These are phyloP conservation scores for Flaveria brownii DNA, from an alignment of 129 eudicot genomes.

Conservation along the genomic window DNA sequence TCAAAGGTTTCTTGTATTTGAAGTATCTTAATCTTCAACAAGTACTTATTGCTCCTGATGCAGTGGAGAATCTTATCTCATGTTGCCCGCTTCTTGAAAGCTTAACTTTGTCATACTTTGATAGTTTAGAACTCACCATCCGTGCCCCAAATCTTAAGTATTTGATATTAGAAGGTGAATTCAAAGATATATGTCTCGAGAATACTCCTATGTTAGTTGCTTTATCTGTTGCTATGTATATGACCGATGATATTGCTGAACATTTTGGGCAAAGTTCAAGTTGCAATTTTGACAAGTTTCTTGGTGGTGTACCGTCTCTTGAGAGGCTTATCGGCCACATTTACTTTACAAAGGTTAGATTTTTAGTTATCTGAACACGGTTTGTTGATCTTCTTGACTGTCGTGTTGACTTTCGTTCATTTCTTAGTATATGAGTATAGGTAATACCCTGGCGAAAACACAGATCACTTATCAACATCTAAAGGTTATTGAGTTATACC, in stretches of 20 bases:
- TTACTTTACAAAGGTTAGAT: slow-evolving; percentile 85
- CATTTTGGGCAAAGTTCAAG: slow-evolving; percentile 79
- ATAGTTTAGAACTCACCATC: slow-evolving; percentile 78
- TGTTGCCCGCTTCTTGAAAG: slow-evolving; percentile 93
- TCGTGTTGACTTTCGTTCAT: background rate
- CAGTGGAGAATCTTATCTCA: slow-evolving; percentile 65
- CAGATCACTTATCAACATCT: slow-evolving; percentile 48
- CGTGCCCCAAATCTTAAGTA: slow-evolving; percentile 85
- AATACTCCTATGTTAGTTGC: slow-evolving; percentile 69
- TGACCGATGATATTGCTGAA: slow-evolving; percentile 80
- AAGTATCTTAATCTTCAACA: slow-evolving; percentile 81
- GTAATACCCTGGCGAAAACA: slow-evolving; percentile 47
- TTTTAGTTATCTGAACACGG: background rate
- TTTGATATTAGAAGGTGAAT: slow-evolving; percentile 86
- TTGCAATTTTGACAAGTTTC: slow-evolving; percentile 87
- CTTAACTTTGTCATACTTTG: slow-evolving; percentile 77
- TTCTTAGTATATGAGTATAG: slow-evolving; percentile 83
- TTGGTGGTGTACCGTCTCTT: slow-evolving; percentile 83
- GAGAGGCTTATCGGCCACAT: slow-evolving; percentile 79
- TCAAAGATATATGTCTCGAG: slow-evolving; percentile 78
- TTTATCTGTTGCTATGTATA: slow-evolving; percentile 79
- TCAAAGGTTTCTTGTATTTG: slow-evolving; percentile 65
- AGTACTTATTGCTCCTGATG: slow-evolving; percentile 71
- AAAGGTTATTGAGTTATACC: slow-evolving; percentile 69
- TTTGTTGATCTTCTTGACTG: slow-evolving; percentile 5